Evolutionary conservation across 2,329 filamentous ascomycete genomes (phyloP).

Genomic region (Trichophaea hybrida): DNA sequence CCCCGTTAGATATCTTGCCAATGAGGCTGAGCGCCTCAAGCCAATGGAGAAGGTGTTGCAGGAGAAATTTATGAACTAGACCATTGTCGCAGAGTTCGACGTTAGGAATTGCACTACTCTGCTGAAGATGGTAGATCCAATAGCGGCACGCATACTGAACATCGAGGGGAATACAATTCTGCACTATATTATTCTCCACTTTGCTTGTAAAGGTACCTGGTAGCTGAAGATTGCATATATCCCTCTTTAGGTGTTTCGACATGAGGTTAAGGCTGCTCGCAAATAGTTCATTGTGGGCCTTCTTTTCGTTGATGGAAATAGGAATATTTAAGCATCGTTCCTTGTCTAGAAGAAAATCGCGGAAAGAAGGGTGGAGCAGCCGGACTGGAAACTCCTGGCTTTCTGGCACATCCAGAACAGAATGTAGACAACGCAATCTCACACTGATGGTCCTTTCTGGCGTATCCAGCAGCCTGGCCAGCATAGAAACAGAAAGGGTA

Average conservation of each 20-base stretch:
- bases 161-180: constrained; percentile 14
- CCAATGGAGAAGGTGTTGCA: constrained; percentile 21
- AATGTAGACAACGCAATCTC: constrained; percentile 22
- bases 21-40: constrained; percentile 22
- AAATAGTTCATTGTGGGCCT: constrained; percentile 16
- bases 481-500: constrained; percentile 21
- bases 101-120: too few species aligned
- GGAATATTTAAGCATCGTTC: constrained; percentile 3
- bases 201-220: constrained; percentile 13
- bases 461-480: constrained; percentile 17
- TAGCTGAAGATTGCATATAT: constrained; percentile 3
- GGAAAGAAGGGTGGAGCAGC: constrained; percentile 27
- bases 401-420: constrained; percentile 20
- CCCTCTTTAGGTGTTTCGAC: too few species aligned
- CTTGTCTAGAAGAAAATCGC: constrained; percentile 26
- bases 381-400: constrained; percentile 11
- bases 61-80: constrained; percentile 11
- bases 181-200: constrained; percentile 6
- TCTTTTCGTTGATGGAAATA: constrained; percentile 18
- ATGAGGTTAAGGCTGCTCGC: constrained; percentile 15
- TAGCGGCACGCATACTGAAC: constrained; percentile 24
- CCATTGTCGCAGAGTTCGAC: constrained; percentile 1
- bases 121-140: constrained; percentile 23
- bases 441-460: constrained; percentile 9
- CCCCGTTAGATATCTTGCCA: not conserved